These are phyloP conservation scores for Lentinula sp. DNA, from an alignment of 768 basidiomycete species.

Conservation along the genomic window DNA sequence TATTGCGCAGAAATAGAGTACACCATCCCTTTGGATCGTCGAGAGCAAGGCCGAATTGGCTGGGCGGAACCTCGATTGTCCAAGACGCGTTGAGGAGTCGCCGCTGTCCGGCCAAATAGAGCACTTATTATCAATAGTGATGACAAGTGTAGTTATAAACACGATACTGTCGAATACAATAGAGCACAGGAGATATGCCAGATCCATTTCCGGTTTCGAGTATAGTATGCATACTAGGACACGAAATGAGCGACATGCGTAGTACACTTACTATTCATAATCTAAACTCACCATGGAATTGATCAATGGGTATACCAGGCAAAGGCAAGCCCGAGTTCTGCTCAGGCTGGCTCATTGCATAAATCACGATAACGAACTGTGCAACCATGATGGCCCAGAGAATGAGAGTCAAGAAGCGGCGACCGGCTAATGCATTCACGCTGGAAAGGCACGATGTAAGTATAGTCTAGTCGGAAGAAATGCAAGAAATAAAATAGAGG, in stretches of 20 bases:
- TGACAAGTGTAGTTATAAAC: constrained; percentile 16
- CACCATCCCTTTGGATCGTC: constrained; percentile 20
- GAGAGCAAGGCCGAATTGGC: constrained; percentile 7
- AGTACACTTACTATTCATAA: background rate
- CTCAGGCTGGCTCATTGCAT: constrained; percentile 19
- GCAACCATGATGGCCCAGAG: constrained; percentile 14
- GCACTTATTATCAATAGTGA: constrained; percentile 7
- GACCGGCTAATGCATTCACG: constrained; percentile 15
- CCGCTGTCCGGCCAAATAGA: background rate
- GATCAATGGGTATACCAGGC: constrained; percentile 2
- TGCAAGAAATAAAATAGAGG: background rate
- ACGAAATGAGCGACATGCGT: background rate
- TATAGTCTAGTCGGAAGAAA: background rate
- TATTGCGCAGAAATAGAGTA: constrained; percentile 20
- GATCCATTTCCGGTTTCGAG: constrained; percentile 14
- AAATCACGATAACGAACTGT: constrained; percentile 19
- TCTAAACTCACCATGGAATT: constrained; percentile 4
- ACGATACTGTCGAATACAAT: constrained; percentile 22
- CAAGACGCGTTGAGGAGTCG: background rate
- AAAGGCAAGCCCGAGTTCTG: constrained; percentile 11
- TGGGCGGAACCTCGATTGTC: background rate
- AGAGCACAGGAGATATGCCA: constrained; percentile 18
- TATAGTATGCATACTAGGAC: constrained; percentile 3
- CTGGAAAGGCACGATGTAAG: constrained; percentile 5
- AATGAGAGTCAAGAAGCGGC: constrained; percentile 9